Evolutionary conservation across 208 protist species (phyloP).

Genomic region (Acanthamoeba culbertsoni): DNA sequence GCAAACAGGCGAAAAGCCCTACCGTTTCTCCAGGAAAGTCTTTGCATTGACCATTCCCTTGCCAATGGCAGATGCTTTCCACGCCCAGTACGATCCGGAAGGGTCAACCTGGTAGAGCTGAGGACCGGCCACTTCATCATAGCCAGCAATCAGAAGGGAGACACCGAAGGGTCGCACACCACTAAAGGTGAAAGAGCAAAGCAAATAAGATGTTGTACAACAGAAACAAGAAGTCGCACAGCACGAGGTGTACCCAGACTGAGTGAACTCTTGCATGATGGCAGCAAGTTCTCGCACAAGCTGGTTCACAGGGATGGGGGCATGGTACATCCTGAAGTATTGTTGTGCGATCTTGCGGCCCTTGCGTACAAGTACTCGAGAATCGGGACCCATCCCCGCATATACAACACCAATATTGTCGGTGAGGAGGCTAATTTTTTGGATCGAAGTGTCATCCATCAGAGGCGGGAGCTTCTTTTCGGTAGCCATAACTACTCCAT

Average conservation of each 20-base stretch:
- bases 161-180: constrained; percentile 99
- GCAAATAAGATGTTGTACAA: neutral
- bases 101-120: constrained; percentile 99
- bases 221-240: neutral
- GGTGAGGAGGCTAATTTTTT: constrained; percentile 90
- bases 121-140: constrained; percentile 91
- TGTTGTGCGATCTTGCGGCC: constrained; percentile 94
- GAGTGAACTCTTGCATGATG: constrained; percentile 99
- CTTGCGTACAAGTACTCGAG: constrained; percentile 94
- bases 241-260: constrained; percentile 87
- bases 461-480: constrained; percentile 98
- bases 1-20: neutral
- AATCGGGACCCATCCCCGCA: constrained; percentile 98
- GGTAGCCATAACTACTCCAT: constrained; percentile 99
- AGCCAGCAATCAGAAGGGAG: constrained; percentile 98
- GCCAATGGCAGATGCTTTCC: constrained; percentile 99
- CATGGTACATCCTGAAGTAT: constrained; percentile 93
- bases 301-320: constrained; percentile 94
- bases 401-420: constrained; percentile 97
- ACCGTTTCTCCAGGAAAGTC: constrained; percentile 98
- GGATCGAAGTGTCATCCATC: constrained; percentile 92
- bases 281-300: constrained; percentile 95
- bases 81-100: constrained; percentile 98
- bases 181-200: constrained; percentile 66
- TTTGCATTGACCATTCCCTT: constrained; percentile 96